Conservation (phyloP, 179 eudicot genomes). For the Drosera spatulata region DNA sequence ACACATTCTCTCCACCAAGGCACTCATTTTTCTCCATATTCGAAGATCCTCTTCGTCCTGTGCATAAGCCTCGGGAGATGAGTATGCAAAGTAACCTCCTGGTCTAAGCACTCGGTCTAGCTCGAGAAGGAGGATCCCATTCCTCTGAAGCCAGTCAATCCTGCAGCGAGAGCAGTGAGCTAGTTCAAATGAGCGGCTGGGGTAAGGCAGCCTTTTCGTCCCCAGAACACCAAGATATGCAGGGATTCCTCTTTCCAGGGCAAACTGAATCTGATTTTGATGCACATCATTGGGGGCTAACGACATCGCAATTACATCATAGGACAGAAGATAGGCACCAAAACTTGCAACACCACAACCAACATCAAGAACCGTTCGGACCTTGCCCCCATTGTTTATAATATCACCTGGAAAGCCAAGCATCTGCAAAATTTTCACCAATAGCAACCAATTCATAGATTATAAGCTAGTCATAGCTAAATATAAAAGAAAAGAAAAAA, state of each 20-base stretch:
- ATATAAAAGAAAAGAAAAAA: neutral
- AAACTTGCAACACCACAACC: slow-evolving; percentile 52
- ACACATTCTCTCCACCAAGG: slow-evolving; percentile 36
- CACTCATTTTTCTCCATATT: slow-evolving; percentile 36
- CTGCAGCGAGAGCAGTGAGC: slow-evolving; percentile 47
- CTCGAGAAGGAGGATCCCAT: slow-evolving; percentile 35
- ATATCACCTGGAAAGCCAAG: slow-evolving; percentile 22
- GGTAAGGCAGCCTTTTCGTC: slow-evolving; percentile 41
- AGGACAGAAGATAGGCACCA: slow-evolving; percentile 34
- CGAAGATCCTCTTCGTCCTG: slow-evolving; percentile 36
- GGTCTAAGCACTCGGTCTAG: slow-evolving; percentile 40
- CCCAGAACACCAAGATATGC: slow-evolving; percentile 39
- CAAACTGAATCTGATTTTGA: slow-evolving; percentile 45
- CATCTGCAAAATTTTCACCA: slow-evolving; percentile 20
- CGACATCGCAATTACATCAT: slow-evolving; percentile 33
- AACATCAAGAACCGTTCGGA: slow-evolving; percentile 34
- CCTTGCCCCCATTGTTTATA: slow-evolving; percentile 27
- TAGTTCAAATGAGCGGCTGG: slow-evolving; percentile 39
- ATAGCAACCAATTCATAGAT: neutral
- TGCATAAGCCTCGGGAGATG: slow-evolving; percentile 44
- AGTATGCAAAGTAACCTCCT: slow-evolving; percentile 41
- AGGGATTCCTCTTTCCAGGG: slow-evolving; percentile 41
- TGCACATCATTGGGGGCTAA: slow-evolving; percentile 44
- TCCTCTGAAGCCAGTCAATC: slow-evolving; percentile 40
- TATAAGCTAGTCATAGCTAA: neutral